A percentile compares a stretch with the other conserved stretches of the same genome.
phyloP scores from a whole-genome alignment of 164 flowering plant species.

The Umbellularia californica region DNA sequence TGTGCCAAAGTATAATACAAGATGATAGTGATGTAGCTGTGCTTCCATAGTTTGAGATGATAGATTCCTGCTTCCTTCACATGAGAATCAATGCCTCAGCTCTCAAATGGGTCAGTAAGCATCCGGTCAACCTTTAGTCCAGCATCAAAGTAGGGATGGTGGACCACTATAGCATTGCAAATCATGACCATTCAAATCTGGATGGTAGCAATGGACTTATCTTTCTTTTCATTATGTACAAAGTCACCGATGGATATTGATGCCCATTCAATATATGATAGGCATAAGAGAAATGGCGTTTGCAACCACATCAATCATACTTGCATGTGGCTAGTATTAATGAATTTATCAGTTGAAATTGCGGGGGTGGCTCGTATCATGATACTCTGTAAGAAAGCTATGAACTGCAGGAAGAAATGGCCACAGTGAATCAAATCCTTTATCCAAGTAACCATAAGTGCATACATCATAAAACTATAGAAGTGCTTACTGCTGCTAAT shows the following conservation, averaged over 20 bases:
- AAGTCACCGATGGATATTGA: no score
- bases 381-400: slow-evolving; percentile 64
- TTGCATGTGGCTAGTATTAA: slow-evolving; percentile 9
- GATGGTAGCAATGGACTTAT: no score
- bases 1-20: no score
- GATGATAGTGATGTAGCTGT: no score
- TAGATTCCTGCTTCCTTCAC: neutral
- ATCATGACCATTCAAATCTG: neutral
- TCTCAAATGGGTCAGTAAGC: neutral
- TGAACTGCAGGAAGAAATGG: slow-evolving; percentile 42
- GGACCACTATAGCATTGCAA: neutral
- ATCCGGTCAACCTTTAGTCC: neutral
- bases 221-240: no score
- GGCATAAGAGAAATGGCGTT: no score
- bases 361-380: slow-evolving; percentile 44
- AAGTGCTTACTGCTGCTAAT: slow-evolving; percentile 53
- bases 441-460: neutral
- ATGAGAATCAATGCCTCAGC: neutral
- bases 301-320: neutral
- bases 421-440: neutral
- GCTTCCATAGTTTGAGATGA: neutral
- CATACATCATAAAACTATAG: no score
- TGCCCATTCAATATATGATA: no score
- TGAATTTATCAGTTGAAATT: slow-evolving; percentile 16
- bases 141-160: neutral